A percentile compares a stretch with the other conserved stretches of the same genome.
phyloP scores from a whole-genome alignment of 768 basidiomycete species.

The Leucocoprinus leucothites region DNA sequence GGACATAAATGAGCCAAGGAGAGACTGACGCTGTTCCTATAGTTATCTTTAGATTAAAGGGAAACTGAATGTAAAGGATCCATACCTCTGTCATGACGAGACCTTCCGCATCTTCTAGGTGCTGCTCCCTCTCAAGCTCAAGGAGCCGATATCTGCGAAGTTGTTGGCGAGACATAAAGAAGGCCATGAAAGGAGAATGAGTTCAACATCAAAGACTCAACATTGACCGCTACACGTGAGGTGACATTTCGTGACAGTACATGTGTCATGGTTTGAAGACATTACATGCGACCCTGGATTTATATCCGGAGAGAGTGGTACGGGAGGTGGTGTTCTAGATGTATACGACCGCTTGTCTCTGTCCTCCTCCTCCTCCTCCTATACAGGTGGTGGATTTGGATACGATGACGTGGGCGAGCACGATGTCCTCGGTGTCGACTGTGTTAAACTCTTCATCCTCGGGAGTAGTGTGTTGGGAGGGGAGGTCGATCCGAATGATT shows the following conservation, averaged over 20 bases:
- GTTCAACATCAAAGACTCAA: background rate
- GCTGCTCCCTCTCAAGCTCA: conserved; percentile 52
- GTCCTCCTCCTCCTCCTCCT: too few relatives aligned
- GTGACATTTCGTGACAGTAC: conserved; percentile 9
- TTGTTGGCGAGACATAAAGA: conserved; percentile 36
- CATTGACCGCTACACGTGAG: background rate
- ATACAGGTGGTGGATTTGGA: background rate
- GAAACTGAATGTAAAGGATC: background rate
- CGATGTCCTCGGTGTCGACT: background rate
- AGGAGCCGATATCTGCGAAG: conserved; percentile 43
- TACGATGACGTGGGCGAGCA: background rate
- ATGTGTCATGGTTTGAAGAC: background rate
- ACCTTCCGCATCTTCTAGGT: conserved; percentile 51
- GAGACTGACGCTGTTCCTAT: conserved; percentile 39
- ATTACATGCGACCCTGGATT: background rate
- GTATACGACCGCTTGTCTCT: too few relatives aligned
- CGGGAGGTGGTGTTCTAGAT: too few relatives aligned
- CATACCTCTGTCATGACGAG: conserved; percentile 55
- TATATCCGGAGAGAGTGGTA: too few relatives aligned
- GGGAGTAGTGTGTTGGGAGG: background rate
- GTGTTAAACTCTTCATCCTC: background rate
- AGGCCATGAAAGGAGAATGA: background rate
- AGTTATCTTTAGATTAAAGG: conserved; percentile 1
- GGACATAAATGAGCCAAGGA: conserved; percentile 42
- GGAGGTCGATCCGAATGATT: too few relatives aligned